Evolutionary conservation across 2,329 filamentous ascomycete species (phyloP), one percentile per base, ranked within the genome.

Genomic region (Sporothrix curviconia): DNA sequence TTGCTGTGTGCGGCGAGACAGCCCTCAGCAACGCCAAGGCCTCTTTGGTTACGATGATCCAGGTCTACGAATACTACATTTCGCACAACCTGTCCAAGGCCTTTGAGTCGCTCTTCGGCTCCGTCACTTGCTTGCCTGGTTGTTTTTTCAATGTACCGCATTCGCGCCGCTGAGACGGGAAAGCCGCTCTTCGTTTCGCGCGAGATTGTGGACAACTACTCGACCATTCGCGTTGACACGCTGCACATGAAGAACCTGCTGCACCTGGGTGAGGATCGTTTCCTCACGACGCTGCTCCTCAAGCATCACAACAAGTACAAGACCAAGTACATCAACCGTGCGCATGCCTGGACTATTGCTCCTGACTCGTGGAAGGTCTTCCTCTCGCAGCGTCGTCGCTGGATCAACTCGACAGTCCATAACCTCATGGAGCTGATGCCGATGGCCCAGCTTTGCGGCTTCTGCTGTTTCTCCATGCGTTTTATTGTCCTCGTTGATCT

Each of bases 401-500:
- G 94, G 94, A 99, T 99, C 74, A 99, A 99, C 79, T 96, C 92
- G 57, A 99, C 94, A 0, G 90, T 99, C 53, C 94, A 99, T 80
- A 99, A 99, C 72, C 79, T 99, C 61, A 89, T 95, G 62, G 94
- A 99, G 71, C 86, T 99, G 61, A 92, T 97, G 62, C 92, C 92
- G 6, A 79, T 99, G 72, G 84, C 88, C 61, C 89, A 97, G 71
- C 87, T 99, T 52, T 99, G 94, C 72, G 94, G 94, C 75, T 99
- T 99, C 86, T 99, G 94, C 80, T 99, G 94, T 76, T 99, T 99
- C 79, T 95, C 89, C 73, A 99, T 99, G 94, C 87, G 94, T 67
- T 99, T 99, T 73, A 83, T 99, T 59, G 92, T 99, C 64, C 95
- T 99, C 68, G 72, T 99, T 64, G 94, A 99, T 73, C 77, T 99